These are phyloP conservation scores for Gypsophila paniculata DNA, from an alignment of 179 eudicot species.

Conservation along the genomic window DNA sequence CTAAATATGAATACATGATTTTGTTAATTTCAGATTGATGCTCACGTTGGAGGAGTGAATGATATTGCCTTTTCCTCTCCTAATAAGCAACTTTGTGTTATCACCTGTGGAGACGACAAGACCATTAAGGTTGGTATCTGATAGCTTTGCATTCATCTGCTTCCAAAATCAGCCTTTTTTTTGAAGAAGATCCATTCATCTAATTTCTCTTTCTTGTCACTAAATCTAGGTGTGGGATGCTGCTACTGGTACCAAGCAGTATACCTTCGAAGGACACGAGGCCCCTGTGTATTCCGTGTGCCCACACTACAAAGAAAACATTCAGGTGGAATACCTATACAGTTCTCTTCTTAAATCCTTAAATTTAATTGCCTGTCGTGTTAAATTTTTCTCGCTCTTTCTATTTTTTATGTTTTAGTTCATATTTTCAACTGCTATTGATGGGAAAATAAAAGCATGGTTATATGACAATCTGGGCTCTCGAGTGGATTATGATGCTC, in stretches of 20 bases:
- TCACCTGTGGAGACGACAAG: conserved; percentile 82
- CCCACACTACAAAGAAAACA: conserved; percentile 78
- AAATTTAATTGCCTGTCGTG: not conserved
- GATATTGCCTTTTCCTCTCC: conserved; percentile 78
- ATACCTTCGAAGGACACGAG: conserved; percentile 89
- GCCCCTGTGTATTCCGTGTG: conserved; percentile 93
- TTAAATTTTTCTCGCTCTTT: no score
- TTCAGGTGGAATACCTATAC: conserved; percentile 48
- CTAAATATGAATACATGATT: conserved; percentile 10
- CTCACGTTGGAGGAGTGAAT: conserved; percentile 71
- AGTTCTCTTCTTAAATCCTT: not conserved
- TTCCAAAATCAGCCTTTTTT: not conserved
- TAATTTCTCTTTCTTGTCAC: not conserved
- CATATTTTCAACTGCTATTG: conserved; percentile 84
- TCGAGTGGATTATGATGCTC: conserved; percentile 92
- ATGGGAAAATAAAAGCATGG: conserved; percentile 97
- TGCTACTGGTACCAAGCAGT: conserved; percentile 57
- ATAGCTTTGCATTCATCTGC: conserved; percentile 7
- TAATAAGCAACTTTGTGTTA: conserved; percentile 73
- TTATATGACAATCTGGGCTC: conserved; percentile 90
- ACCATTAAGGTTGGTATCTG: conserved; percentile 51
- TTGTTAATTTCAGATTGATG: conserved; percentile 48
- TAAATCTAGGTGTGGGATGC: conserved; percentile 83
- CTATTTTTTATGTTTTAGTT: no score
- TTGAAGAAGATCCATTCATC: not conserved